These are phyloP conservation scores for Dioscorea alata DNA, from an alignment of 106 monocot genomes.

Conservation along the genomic window DNA sequence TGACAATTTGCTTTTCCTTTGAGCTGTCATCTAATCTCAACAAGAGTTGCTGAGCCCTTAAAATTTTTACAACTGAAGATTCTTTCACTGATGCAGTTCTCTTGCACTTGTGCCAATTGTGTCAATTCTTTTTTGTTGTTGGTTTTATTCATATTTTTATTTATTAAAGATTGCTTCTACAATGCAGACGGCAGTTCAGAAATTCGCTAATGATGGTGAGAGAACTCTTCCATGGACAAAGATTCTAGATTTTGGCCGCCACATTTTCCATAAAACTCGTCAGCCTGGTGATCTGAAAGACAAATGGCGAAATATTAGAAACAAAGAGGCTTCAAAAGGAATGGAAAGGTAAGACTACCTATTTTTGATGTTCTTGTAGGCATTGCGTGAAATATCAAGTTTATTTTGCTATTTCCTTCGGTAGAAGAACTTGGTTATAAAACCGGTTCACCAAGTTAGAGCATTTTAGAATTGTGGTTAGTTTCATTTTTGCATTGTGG, in stretches of 20 bases:
- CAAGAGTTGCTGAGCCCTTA: not conserved
- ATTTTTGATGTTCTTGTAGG: no score
- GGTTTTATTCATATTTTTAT: not conserved
- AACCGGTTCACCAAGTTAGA: no score
- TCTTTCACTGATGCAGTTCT: not conserved
- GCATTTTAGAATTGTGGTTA: no score
- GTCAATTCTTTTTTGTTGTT: not conserved
- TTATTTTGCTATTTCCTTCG: no score
- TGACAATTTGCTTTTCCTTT: no score
- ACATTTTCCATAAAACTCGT: constrained; percentile 40
- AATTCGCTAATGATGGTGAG: constrained; percentile 12
- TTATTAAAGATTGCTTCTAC: not conserved
- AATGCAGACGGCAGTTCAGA: constrained; percentile 34
- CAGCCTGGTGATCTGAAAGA: constrained; percentile 52
- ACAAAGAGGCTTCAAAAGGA: constrained; percentile 19
- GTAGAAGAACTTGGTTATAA: no score
- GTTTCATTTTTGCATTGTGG: no score
- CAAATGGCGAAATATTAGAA: constrained; percentile 58
- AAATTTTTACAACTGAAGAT: not conserved
- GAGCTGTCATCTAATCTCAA: no score
- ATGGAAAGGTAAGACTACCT: not conserved
- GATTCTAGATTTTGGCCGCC: constrained; percentile 25
- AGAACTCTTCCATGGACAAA: constrained; percentile 32
- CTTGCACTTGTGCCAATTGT: no score
- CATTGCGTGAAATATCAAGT: no score